Conservation (phyloP, 2,329 filamentous ascomycete species). For the Aureobasidium sp. region DNA sequence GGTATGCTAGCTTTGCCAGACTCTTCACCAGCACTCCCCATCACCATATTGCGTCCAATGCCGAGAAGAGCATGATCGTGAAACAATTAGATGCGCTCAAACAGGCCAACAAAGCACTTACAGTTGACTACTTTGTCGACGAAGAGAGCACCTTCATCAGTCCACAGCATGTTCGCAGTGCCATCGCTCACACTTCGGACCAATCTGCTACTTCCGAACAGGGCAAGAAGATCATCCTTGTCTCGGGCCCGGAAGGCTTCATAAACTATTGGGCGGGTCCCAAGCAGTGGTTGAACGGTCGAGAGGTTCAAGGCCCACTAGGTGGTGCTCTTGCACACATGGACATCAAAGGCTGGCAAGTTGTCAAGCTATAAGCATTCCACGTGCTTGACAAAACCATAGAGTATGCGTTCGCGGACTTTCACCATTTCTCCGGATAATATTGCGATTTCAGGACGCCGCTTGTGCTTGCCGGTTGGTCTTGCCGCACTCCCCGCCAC, state of each 20-base stretch:
- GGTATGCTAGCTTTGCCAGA: not conserved
- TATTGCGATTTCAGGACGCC: not conserved
- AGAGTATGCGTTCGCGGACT: not conserved
- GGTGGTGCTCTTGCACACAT: slow-evolving; percentile 61
- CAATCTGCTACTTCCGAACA: slow-evolving; percentile 20
- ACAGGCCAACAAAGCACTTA: slow-evolving; percentile 41
- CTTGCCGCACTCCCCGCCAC: slow-evolving; percentile 8
- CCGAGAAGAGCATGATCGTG: slow-evolving; percentile 55
- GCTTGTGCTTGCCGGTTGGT: not conserved
- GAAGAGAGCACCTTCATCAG: slow-evolving; percentile 64
- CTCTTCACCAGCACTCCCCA: not conserved
- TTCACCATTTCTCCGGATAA: not conserved
- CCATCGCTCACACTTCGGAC: slow-evolving; percentile 16
- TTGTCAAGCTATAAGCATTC: slow-evolving; percentile 48
- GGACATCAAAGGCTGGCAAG: slow-evolving; percentile 49
- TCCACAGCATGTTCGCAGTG: slow-evolving; percentile 31
- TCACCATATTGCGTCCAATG: slow-evolving; percentile 10
- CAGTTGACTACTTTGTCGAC: slow-evolving; percentile 72
- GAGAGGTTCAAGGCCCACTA: slow-evolving; percentile 67
- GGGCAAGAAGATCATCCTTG: slow-evolving; percentile 60
- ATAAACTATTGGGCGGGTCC: slow-evolving; percentile 71
- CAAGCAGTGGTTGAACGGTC: slow-evolving; percentile 67
- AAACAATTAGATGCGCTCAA: slow-evolving; percentile 68
- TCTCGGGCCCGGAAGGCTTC: slow-evolving; percentile 90
- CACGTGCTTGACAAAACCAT: not conserved